Evolutionary conservation across 2,329 filamentous ascomycete species (phyloP), one percentile per base, ranked within the genome.

Genomic region (Biscogniauxia marginata): DNA sequence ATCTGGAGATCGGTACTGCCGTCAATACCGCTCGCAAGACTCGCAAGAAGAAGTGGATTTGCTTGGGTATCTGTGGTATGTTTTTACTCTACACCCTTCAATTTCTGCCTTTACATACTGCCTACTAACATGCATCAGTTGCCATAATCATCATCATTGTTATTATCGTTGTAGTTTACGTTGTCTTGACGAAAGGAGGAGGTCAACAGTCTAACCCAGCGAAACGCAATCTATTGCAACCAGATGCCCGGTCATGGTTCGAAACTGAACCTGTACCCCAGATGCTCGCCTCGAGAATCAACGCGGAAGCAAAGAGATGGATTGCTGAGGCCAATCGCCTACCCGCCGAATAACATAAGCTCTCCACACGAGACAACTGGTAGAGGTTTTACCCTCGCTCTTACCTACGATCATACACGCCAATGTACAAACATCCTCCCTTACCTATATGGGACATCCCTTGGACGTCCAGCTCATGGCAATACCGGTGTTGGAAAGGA

Each of bases 21-120:
- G 89, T 96, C 60, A 81, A 83, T 59, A 96, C 90, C 65, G 93
- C 93, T 7, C 82, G 88, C 71, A 84, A 85, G 65, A 90, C 89
- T 50, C 84, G 90, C 65, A 90, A 86, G 78, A 96, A 96, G 91
- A 97, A 97, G 89, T 97, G 92, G 93, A 93, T 90, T 72, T 96
- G 92, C 80, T 77, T 96, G 65, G 86, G 88, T 67, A 91, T 97
- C 68, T 77, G 81, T 65, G 77, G 82, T 85, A 78, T 65, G 82
- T 74, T 43, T n/a, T 50, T 25, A 6, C 4, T 24, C 48, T 18
- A 44, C 18, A 13, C 18, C 25, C 30, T n/a, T 5, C 30, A 39
- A 39, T 39, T 39, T 20, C 5, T 11, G 21, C 13, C 4, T 43
- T 8, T n/a, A 13, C 18, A 5, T 24, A 9, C 20, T 16, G 3